Conservation (phyloP, 192 early-diverging fungal species). For the Umbelopsis sp. region DNA sequence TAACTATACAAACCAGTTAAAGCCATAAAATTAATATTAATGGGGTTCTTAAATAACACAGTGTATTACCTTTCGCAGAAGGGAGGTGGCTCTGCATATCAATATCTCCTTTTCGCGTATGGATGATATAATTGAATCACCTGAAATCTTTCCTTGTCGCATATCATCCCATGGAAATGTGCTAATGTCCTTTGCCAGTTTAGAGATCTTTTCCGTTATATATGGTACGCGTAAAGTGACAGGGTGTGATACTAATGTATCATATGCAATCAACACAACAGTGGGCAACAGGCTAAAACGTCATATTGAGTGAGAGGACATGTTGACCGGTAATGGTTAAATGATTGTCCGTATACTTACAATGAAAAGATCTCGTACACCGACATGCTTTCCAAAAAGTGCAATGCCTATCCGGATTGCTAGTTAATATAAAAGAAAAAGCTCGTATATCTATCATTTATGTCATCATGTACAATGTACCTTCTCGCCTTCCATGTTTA, state of each 20-base stretch:
- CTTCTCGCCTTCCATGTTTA: slow-evolving; percentile 74
- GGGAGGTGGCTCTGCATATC: slow-evolving; percentile 54
- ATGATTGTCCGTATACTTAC: slow-evolving; percentile 37
- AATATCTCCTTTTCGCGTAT: slow-evolving; percentile 47
- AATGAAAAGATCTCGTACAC: slow-evolving; percentile 54
- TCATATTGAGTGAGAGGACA: slow-evolving; percentile 25
- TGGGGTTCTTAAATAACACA: neutral
- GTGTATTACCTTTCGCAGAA: slow-evolving; percentile 52
- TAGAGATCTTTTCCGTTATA: slow-evolving; percentile 39
- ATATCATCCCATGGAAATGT: slow-evolving; percentile 52
- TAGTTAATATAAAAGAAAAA: slow-evolving; percentile 18
- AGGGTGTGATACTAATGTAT: slow-evolving; percentile 65
- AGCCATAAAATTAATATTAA: neutral
- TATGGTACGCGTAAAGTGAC: slow-evolving; percentile 45
- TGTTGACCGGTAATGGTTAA: neutral
- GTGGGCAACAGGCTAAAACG: slow-evolving; percentile 66
- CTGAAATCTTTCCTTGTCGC: slow-evolving; percentile 32
- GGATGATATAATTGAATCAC: slow-evolving; percentile 38
- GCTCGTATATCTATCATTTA: neutral
- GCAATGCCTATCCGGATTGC: slow-evolving; percentile 45
- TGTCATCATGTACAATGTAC: slow-evolving; percentile 26
- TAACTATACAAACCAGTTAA: slow-evolving; percentile 40
- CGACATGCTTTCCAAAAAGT: slow-evolving; percentile 64
- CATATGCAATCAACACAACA: slow-evolving; percentile 74
- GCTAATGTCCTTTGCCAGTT: slow-evolving; percentile 35